Evolutionary conservation across 2,329 filamentous ascomycete species (phyloP), one percentile per base, ranked within the genome.

Genomic region (Neopestalotiopsis sp.): DNA sequence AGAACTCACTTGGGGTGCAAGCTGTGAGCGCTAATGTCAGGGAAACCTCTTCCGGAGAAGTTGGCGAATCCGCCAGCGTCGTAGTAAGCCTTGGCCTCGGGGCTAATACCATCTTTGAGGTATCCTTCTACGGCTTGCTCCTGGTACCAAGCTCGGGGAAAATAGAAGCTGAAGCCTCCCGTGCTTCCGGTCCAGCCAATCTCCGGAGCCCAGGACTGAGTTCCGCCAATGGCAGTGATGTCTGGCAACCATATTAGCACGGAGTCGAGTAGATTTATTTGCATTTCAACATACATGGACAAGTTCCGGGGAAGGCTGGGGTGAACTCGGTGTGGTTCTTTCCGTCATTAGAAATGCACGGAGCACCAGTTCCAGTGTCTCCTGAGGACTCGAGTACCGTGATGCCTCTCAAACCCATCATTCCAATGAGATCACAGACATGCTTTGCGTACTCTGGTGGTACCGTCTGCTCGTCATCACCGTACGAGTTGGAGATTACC

Each of bases 311-410:
- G 58, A 67, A 67, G 10, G 30, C 34, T 34, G 66, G 59, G 4
- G 59, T 61, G 56, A 67, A 67, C 40, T 20, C 78, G 78, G 82
- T 81, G 0, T 81, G 86, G 71, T 88, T 86, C 20, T 67, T 67
- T 49, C 88, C 89, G 67, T 90, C 87, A 73, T 88, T 89, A 71
- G 82, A 82, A 59, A 83, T 73, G 75, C 88, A 90, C 10, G 73
- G 64, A n/a, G 65, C 65, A 20, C 80, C 79, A 10, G 77, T 78
- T 53, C 65, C 65, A 42, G 53, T 67, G n/a, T 67, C 65, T 24
- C 65, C 65, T n/a, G 65, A 67, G 14, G 65, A 67, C n/a, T 67
- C 53, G 32, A 67, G 65, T 4, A 67, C 56, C 9, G 53, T 40
- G 34, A 67, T 67, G 9, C 65, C 65, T 14, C 65, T 28, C 65